Conservation (phyloP, 2,329 filamentous ascomycete genomes). For the Cylindrodendrum hubeiense region DNA sequence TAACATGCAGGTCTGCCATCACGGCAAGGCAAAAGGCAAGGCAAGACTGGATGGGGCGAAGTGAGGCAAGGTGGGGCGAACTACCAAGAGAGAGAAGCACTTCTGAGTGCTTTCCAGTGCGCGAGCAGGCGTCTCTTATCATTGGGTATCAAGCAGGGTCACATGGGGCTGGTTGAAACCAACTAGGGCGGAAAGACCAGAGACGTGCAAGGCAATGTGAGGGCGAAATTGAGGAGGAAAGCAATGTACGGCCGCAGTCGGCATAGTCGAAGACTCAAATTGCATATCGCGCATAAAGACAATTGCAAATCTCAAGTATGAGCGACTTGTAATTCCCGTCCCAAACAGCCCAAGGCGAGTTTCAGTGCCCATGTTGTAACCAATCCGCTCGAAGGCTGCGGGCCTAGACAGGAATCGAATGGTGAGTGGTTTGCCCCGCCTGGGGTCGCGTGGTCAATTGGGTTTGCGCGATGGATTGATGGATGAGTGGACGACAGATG, state of each 20-base stretch:
- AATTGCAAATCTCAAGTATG: neutral
- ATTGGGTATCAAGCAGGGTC: neutral
- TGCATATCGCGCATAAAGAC: neutral
- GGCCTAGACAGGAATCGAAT: neutral
- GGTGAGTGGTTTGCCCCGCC: constrained; percentile 6
- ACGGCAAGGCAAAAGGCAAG: constrained; percentile 1
- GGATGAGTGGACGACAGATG: neutral
- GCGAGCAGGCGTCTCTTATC: neutral
- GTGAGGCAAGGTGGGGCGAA: neutral
- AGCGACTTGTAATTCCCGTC: neutral
- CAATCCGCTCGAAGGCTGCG: neutral
- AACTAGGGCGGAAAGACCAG: neutral
- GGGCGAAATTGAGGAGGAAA: neutral
- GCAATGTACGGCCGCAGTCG: neutral
- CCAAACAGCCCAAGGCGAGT: neutral
- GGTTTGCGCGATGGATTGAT: neutral
- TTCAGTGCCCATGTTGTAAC: neutral
- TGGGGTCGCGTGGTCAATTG: constrained; percentile 7
- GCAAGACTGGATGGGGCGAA: neutral
- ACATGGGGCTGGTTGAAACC: neutral
- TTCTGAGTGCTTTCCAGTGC: neutral
- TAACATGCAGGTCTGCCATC: neutral
- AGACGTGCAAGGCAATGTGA: neutral
- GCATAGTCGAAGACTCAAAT: neutral
- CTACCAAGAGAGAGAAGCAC: neutral